phyloP scores from a whole-genome alignment of 257 asterid genomes.

The Solanum ossicruentum region DNA sequence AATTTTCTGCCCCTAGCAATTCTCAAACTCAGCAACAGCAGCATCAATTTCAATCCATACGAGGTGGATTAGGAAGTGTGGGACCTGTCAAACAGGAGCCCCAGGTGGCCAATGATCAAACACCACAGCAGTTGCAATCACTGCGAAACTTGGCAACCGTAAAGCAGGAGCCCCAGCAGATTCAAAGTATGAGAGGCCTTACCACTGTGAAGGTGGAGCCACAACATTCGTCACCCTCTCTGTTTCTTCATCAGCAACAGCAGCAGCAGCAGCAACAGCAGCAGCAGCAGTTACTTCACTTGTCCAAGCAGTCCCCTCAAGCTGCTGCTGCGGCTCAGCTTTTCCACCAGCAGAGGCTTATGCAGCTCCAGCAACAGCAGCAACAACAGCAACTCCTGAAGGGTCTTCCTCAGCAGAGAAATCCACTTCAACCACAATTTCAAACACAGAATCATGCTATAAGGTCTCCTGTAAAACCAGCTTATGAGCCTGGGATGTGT shows the following conservation, averaged over 20 bases:
- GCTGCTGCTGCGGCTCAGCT: conserved; percentile 72
- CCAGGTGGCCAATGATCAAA: conserved; percentile 47
- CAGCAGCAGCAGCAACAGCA: conserved; percentile 9
- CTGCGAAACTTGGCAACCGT: conserved; percentile 47
- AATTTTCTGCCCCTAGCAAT: conserved; percentile 46
- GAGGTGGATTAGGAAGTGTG: conserved; percentile 47
- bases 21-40: conserved; percentile 51
- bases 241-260: conserved; percentile 61
- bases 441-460: conserved; percentile 49
- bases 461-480: conserved; percentile 59
- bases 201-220: conserved; percentile 68
- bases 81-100: conserved; percentile 67
- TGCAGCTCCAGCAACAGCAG: conserved; percentile 70
- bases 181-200: conserved; percentile 47
- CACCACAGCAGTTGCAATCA: conserved; percentile 52
- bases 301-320: conserved; percentile 55
- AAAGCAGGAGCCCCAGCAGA: conserved; percentile 64
- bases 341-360: conserved; percentile 68
- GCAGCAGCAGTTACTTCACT: conserved; percentile 30
- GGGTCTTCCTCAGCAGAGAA: conserved; percentile 69
- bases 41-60: conserved; percentile 62
- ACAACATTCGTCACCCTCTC: conserved; percentile 61
- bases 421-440: conserved; percentile 49
- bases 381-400: conserved; percentile 80
- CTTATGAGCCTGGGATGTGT: conserved; percentile 96